Evolutionary conservation across 495 filamentous ascomycete genomes (phyloP).

Genomic region (Pyronema domesticum): DNA sequence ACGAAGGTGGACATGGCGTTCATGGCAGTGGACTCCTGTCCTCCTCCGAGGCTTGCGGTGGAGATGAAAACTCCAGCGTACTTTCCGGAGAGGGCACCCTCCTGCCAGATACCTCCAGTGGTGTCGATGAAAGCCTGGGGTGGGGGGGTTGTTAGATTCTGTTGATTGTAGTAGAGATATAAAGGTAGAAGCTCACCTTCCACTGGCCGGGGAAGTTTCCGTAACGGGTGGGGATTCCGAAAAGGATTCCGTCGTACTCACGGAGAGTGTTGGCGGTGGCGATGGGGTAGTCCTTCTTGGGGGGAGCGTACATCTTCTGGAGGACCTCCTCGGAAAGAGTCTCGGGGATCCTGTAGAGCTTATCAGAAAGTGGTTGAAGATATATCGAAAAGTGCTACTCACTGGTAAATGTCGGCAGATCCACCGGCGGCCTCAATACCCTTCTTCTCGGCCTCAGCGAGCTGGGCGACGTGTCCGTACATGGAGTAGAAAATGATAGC

Average conservation of each 20-base stretch:
- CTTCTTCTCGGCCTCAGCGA: slow-evolving; percentile 78
- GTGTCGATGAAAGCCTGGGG: slow-evolving; percentile 21
- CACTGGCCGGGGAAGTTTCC: slow-evolving; percentile 97
- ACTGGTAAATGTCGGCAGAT: slow-evolving; percentile 64
- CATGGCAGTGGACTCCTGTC: slow-evolving; percentile 78
- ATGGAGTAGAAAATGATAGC: slow-evolving; percentile 91
- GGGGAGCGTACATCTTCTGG: slow-evolving; percentile 70
- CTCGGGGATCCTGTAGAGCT: slow-evolving; percentile 47
- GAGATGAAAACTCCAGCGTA: slow-evolving; percentile 82
- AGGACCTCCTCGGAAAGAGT: slow-evolving; percentile 74
- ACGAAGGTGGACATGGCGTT: slow-evolving; percentile 69
- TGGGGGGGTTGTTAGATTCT: background rate
- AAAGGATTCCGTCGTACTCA: slow-evolving; percentile 73
- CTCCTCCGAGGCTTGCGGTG: slow-evolving; percentile 65
- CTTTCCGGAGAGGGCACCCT: slow-evolving; percentile 42
- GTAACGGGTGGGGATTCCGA: slow-evolving; percentile 95
- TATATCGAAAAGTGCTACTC: slow-evolving; percentile 19
- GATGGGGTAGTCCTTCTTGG: slow-evolving; percentile 52
- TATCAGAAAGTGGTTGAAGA: slow-evolving; percentile 6
- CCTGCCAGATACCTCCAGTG: slow-evolving; percentile 47
- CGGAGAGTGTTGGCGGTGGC: slow-evolving; percentile 44
- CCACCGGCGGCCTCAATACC: slow-evolving; percentile 84
- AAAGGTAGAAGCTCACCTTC: slow-evolving; percentile 35
- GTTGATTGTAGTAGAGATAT: slow-evolving; percentile 50
- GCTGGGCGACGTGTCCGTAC: slow-evolving; percentile 74